Base-by-base conservation (phyloP, 768 basidiomycete genomes). In the Rhodocollybia butyracea region DNA sequence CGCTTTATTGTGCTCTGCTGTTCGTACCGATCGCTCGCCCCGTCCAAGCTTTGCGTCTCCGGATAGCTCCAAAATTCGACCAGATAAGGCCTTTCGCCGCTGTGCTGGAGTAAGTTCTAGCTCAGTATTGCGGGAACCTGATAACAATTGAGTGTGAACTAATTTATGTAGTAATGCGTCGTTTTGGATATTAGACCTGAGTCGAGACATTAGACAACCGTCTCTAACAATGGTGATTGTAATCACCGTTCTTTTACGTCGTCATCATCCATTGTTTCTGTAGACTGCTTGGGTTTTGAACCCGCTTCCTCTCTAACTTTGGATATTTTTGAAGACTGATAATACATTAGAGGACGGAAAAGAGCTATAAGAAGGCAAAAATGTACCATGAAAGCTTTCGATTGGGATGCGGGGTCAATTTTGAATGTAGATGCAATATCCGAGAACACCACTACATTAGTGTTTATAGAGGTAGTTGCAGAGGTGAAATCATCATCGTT, bases 111-210 rank as follows among this genome's bases (percentile, higher is more conserved):
- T 78, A 52, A 89, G 63, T 55, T 84, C 66, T 17, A 90, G 73
- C 3, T 86, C 83, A 2, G 79, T 70, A 63, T 84, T 77, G 7
- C 86, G 68, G 5, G 88, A 89, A 10, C 88, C 89, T 8, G 91
- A 88, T 5, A 94, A 73, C 4, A 94, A 71, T 59, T 86, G 79
- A 0, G 91, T 92, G 65, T 94, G 91, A 15, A 94, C 79, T 5
- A 94, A 74, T 50, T 82, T 85, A 66, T 92, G 89, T 13, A 94
- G 78, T 24, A 88, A 68, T 1, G 84, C 85, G 64, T 94, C 91
- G 51, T 94, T 93, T 60, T 88, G 84, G 10, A 75, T 70, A 66
- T 90, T 89, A 19, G 86, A 81, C 46, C 92, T 94, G 63, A 31
- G 24, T 4, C 32, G 40, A 36, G 13, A 13, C 13, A 46, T n/a